Evolutionary conservation across 371 early-diverging fungal genomes (phyloP).

Genomic region (Rhizomucor pusillus): DNA sequence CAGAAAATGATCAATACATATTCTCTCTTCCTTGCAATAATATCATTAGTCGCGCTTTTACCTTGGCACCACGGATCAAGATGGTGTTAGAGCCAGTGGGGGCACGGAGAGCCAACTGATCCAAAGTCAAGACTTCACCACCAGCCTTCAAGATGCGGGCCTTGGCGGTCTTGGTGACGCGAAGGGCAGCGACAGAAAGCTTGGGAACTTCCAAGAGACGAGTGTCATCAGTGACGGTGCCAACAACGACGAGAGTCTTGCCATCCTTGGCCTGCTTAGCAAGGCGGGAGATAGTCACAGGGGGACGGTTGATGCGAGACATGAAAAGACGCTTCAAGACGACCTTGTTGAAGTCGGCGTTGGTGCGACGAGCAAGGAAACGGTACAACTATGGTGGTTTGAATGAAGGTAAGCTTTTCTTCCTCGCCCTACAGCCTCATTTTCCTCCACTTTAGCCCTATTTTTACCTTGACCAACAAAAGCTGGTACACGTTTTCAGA

Average conservation of each 20-base stretch:
- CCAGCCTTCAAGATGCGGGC: conserved; percentile 98
- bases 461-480: conserved; percentile 85
- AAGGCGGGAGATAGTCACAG: conserved; percentile 90
- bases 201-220: conserved; percentile 94
- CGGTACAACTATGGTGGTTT: conserved; percentile 79
- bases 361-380: conserved; percentile 98
- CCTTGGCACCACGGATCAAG: conserved; percentile 88
- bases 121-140: conserved; percentile 97
- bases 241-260: conserved; percentile 92
- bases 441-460: neutral
- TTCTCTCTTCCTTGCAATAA: too few species aligned
- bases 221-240: conserved; percentile 95
- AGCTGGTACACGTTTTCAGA: conserved; percentile 90
- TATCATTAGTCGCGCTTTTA: too few species aligned
- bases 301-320: conserved; percentile 96
- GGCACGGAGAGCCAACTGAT: conserved; percentile 97
- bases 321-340: conserved; percentile 97
- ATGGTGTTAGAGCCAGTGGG: conserved; percentile 96
- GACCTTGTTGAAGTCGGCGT: conserved; percentile 97
- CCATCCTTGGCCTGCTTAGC: conserved; percentile 65
- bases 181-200: conserved; percentile 93
- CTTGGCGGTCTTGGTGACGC: conserved; percentile 93
- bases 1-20: too few species aligned
- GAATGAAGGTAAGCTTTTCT: neutral
- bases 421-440: neutral